These are phyloP conservation scores for maize (Zea mays) DNA, from an alignment of 176 grass and related monocot species.

Conservation along the genomic window DNA sequence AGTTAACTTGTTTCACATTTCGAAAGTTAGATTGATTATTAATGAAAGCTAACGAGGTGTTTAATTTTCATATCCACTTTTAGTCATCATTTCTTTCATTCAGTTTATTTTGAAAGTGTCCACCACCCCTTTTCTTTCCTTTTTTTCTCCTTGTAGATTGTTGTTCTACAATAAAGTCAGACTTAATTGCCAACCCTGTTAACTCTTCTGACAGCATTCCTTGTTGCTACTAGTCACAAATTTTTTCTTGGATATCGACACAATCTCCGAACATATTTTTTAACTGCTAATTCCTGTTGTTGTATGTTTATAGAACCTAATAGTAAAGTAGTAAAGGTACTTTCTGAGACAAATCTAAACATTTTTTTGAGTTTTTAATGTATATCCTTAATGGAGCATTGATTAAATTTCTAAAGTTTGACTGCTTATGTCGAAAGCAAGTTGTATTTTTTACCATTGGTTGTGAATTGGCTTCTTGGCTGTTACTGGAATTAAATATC, in stretches of 20 bases:
- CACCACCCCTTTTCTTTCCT: background rate
- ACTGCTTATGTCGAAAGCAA: too few species aligned
- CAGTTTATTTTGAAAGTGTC: constrained; percentile 1
- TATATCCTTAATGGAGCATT: background rate
- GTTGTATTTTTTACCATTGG: background rate
- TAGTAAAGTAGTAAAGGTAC: background rate
- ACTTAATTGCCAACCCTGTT: constrained; percentile 8
- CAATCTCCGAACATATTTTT: background rate
- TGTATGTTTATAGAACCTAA: constrained; percentile 7
- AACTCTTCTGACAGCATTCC: background rate
- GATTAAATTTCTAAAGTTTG: background rate
- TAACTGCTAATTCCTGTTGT: background rate
- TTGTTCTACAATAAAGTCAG: background rate
- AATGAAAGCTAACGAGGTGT: background rate
- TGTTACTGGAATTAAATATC: background rate
- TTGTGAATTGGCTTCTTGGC: background rate
- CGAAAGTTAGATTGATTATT: background rate
- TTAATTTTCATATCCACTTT: background rate
- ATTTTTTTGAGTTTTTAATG: background rate
- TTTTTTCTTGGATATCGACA: background rate
- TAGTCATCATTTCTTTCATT: background rate
- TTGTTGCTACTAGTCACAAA: background rate
- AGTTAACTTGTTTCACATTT: background rate
- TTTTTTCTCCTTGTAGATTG: background rate
- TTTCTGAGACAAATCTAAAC: background rate